phyloP scores from a whole-genome alignment of 805 yeast species.

The Sugiyamaella chiloensis region DNA sequence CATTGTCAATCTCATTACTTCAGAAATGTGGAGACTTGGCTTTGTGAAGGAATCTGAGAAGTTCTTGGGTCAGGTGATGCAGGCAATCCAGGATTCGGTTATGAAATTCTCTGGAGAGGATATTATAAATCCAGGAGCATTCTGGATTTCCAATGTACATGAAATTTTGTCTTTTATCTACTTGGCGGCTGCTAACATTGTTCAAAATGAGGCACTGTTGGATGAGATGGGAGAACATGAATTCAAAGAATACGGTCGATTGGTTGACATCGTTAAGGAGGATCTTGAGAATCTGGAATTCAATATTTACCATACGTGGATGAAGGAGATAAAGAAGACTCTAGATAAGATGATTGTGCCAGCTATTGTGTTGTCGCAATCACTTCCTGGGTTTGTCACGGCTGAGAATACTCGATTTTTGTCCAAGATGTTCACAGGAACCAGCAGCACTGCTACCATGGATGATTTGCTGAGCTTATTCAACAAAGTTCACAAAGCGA shows the following conservation, averaged over 20 bases:
- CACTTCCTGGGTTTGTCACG: slow-evolving; percentile 92
- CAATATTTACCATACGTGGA: slow-evolving; percentile 95
- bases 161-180: slow-evolving; percentile 92
- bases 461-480: slow-evolving; percentile 88
- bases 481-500: slow-evolving; percentile 87
- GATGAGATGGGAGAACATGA: slow-evolving; percentile 87
- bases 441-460: slow-evolving; percentile 73
- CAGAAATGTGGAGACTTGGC: slow-evolving; percentile 98
- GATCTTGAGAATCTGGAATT: slow-evolving; percentile 91
- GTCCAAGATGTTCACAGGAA: slow-evolving; percentile 73
- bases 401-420: slow-evolving; percentile 79
- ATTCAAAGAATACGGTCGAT: slow-evolving; percentile 80
- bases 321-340: slow-evolving; percentile 89
- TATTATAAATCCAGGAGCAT: slow-evolving; percentile 87
- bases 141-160: slow-evolving; percentile 96
- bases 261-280: slow-evolving; percentile 87
- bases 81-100: slow-evolving; percentile 82
- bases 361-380: slow-evolving; percentile 93
- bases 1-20: slow-evolving; percentile 82
- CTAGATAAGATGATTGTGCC: slow-evolving; percentile 87
- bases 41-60: slow-evolving; percentile 88
- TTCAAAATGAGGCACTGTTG: slow-evolving; percentile 74
- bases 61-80: slow-evolving; percentile 82
- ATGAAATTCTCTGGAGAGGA: slow-evolving; percentile 79
- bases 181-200: slow-evolving; percentile 88